phyloP scores from a whole-genome alignment of 345 rosid genomes.

The Luvunga scandens region DNA sequence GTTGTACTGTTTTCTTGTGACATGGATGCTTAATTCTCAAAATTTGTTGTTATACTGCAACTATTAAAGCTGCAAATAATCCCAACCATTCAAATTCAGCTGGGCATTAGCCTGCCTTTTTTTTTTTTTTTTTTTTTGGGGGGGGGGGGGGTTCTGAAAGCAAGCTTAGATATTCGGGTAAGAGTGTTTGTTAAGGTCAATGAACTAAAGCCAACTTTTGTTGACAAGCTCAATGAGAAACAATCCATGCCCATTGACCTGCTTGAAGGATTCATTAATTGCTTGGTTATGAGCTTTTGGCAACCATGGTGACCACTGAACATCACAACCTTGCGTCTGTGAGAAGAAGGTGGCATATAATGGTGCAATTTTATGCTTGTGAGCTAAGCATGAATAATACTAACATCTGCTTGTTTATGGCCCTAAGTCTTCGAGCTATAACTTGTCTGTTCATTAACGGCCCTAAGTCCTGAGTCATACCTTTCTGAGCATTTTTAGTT shows the following conservation, averaged over 20 bases:
- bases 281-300: not conserved
- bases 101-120: not conserved
- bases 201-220: not conserved
- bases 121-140: too few species aligned
- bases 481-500: not conserved
- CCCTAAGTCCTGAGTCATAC: too few species aligned
- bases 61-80: not conserved
- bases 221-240: not conserved
- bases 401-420: not conserved
- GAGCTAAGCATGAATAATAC: not conserved
- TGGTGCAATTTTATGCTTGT: not conserved
- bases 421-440: not conserved
- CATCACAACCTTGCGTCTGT: not conserved
- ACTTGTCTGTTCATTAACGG: not conserved
- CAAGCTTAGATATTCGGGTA: too few species aligned
- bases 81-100: not conserved
- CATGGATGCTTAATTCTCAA: constrained; percentile 1
- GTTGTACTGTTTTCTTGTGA: not conserved
- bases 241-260: not conserved
- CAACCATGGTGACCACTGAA: not conserved
- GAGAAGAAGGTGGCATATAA: not conserved
- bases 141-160: too few species aligned
- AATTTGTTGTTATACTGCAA: not conserved
- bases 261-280: not conserved
- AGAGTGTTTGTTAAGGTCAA: not conserved